phyloP scores from a whole-genome alignment of 2,329 filamentous ascomycete genomes.

The Aspergillus calidoustus region DNA sequence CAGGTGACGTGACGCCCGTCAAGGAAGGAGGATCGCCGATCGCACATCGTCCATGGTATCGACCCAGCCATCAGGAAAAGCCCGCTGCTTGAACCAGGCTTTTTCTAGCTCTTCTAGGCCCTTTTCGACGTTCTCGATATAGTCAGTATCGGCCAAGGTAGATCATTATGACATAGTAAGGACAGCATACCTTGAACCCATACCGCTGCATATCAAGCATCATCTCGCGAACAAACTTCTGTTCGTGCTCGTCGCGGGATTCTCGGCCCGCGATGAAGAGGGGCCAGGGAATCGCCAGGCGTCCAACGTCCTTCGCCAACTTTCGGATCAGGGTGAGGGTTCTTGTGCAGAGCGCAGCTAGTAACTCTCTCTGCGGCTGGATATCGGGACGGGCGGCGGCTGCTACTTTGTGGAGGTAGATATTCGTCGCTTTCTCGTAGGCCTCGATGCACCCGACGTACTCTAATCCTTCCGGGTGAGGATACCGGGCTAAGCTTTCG shows the following conservation, averaged over 20 bases:
- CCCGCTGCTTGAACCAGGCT: conserved; percentile 38
- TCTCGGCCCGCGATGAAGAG: conserved; percentile 42
- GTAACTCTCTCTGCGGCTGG: conserved; percentile 30
- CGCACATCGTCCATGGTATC: conserved; percentile 39
- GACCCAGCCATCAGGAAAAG: conserved; percentile 39
- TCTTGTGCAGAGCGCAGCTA: conserved; percentile 36
- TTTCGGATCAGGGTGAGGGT: conserved; percentile 36
- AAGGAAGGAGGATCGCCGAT: conserved; percentile 39
- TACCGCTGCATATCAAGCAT: conserved; percentile 35
- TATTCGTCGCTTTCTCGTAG: conserved; percentile 43
- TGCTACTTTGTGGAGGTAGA: conserved; percentile 40
- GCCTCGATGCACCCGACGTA: conserved; percentile 43
- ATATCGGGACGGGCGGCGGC: conserved; percentile 35
- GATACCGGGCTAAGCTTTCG: conserved; percentile 33
- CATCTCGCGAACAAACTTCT: conserved; percentile 37
- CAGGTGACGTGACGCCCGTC: background rate
- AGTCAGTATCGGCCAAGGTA: conserved; percentile 7
- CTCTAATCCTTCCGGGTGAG: conserved; percentile 37
- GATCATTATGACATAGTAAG: background rate
- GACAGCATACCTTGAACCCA: conserved; percentile 32
- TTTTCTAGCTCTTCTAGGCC: conserved; percentile 35
- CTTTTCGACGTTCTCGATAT: conserved; percentile 35
- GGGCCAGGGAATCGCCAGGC: conserved; percentile 39
- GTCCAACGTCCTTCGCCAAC: conserved; percentile 39
- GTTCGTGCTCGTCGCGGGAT: conserved; percentile 33